phyloP scores from a whole-genome alignment of 192 early-diverging fungal genomes.

The Lobosporangium transversale region DNA sequence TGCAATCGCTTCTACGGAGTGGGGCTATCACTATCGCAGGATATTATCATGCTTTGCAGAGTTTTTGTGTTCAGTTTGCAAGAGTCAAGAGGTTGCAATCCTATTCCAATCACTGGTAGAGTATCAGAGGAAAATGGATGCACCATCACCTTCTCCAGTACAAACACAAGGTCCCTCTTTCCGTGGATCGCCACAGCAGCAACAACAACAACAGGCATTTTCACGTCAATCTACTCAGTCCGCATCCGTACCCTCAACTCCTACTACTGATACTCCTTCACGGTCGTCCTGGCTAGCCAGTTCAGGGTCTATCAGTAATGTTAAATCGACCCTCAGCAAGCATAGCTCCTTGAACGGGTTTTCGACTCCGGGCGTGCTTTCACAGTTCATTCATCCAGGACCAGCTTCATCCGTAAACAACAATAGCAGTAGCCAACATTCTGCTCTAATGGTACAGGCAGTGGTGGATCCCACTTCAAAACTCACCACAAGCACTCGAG shows the following conservation, averaged over 20 bases:
- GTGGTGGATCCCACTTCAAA: conserved; percentile 24
- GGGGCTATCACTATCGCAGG: conserved; percentile 52
- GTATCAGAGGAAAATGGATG: conserved; percentile 40
- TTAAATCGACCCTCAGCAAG: conserved; percentile 31
- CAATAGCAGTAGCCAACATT: neutral
- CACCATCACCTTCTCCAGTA: conserved; percentile 30
- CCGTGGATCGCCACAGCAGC: conserved; percentile 4
- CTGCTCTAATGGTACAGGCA: conserved; percentile 12
- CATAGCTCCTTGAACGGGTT: conserved; percentile 41
- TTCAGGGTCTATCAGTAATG: conserved; percentile 48
- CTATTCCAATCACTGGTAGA: conserved; percentile 54
- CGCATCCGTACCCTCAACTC: conserved; percentile 26
- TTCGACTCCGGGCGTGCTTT: conserved; percentile 43
- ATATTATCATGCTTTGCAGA: conserved; percentile 49
- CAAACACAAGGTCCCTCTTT: conserved; percentile 12
- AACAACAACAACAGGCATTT: conserved; percentile 10
- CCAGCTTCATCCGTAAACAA: conserved; percentile 22
- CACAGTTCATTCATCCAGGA: conserved; percentile 51
- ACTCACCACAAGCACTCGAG: conserved; percentile 53
- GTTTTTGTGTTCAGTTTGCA: conserved; percentile 56
- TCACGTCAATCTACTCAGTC: conserved; percentile 15
- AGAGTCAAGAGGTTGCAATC: conserved; percentile 48
- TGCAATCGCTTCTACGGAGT: conserved; percentile 50
- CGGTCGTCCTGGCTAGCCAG: conserved; percentile 42
- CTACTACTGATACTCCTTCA: conserved; percentile 13